Evolutionary conservation across 441 rosid species (phyloP).

Genomic region (Bruguiera hainesii): DNA sequence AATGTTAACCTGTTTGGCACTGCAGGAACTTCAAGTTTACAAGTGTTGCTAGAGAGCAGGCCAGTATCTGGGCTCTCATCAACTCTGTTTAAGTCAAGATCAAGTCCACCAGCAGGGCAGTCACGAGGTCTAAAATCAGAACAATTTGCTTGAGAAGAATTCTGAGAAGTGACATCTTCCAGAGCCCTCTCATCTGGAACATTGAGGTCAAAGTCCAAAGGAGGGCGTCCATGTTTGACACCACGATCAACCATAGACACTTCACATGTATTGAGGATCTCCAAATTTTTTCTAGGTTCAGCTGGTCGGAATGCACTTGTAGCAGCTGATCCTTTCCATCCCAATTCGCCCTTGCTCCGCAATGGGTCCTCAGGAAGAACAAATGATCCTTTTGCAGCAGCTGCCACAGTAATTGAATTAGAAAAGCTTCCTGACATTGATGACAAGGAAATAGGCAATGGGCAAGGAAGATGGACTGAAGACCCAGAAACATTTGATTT

Average conservation of each 20-base stretch:
- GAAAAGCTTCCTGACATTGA: slow-evolving; percentile 47
- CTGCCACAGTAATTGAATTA: slow-evolving; percentile 74
- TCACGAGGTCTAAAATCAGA: slow-evolving; percentile 18
- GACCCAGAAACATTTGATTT: slow-evolving; percentile 34
- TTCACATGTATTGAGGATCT: slow-evolving; percentile 32
- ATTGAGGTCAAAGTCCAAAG: slow-evolving; percentile 77
- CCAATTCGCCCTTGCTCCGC: slow-evolving; percentile 63
- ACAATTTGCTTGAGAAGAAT: slow-evolving; percentile 34
- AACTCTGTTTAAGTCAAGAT: slow-evolving; percentile 75
- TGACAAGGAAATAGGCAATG: slow-evolving; percentile 34
- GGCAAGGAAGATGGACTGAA: slow-evolving; percentile 39
- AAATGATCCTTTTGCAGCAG: slow-evolving; percentile 91
- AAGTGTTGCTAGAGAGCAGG: slow-evolving; percentile 25
- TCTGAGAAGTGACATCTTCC: slow-evolving; percentile 59
- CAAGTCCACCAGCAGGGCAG: slow-evolving; percentile 57
- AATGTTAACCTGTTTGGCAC: slow-evolving; percentile 31
- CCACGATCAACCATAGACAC: slow-evolving; percentile 38
- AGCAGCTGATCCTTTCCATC: slow-evolving; percentile 99
- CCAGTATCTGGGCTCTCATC: slow-evolving; percentile 3
- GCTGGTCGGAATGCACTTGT: slow-evolving; percentile 99
- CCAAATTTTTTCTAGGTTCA: slow-evolving; percentile 71
- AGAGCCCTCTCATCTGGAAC: slow-evolving; percentile 73
- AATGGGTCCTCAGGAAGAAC: slow-evolving; percentile 72
- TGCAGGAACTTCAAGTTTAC: slow-evolving; percentile 37
- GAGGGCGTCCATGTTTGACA: slow-evolving; percentile 49